Evolutionary conservation across 192 early-diverging fungal genomes (phyloP).

Genomic region (Mortierella hygrophila): DNA sequence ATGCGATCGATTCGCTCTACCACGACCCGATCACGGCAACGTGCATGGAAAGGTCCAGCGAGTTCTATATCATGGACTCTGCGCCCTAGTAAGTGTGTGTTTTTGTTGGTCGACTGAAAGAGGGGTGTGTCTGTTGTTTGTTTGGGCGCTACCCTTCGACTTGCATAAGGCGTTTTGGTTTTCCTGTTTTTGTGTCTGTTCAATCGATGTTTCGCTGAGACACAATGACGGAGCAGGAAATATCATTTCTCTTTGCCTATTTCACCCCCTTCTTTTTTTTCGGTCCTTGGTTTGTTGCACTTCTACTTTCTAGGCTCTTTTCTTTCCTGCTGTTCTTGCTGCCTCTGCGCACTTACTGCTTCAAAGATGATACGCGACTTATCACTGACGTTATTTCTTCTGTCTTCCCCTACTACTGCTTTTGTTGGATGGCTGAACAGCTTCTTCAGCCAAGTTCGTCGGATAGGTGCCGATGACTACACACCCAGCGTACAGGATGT

Average conservation of each 20-base stretch:
- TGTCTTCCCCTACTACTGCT: neutral
- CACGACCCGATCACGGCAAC: constrained; percentile 75
- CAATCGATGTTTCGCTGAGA: neutral
- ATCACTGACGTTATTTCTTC: neutral
- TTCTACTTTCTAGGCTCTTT: neutral
- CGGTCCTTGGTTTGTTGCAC: neutral
- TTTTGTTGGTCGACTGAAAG: neutral
- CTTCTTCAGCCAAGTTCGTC: constrained; percentile 92
- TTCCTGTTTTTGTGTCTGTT: neutral
- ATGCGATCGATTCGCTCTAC: constrained; percentile 80
- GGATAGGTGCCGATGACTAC: constrained; percentile 88
- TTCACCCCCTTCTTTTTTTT: neutral
- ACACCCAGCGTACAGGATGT: constrained; percentile 94
- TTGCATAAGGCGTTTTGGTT: neutral
- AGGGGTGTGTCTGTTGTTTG: neutral
- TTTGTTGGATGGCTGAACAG: constrained; percentile 44
- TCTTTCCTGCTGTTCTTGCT: neutral
- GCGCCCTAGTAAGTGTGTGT: constrained; percentile 84
- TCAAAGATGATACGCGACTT: neutral
- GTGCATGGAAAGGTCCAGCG: constrained; percentile 79
- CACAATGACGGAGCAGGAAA: neutral
- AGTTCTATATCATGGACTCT: constrained; percentile 94
- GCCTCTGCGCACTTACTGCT: constrained; percentile 1
- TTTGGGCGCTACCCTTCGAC: neutral
- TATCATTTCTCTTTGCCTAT: neutral